These are phyloP conservation scores for Abrus pulchellus DNA, from an alignment of 306 rosid genomes.

Conservation along the genomic window DNA sequence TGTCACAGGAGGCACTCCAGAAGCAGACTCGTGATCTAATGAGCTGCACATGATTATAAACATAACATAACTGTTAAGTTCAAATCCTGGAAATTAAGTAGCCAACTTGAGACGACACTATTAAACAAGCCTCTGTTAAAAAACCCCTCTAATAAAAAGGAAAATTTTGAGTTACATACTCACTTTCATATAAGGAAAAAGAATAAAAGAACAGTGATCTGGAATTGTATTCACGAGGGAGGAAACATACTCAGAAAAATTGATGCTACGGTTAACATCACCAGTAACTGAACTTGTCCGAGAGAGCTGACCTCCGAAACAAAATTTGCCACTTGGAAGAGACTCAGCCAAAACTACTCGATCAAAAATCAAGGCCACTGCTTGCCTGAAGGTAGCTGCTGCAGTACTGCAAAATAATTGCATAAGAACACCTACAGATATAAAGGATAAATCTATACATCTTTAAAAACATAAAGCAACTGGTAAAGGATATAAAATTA, in stretches of 20 bases:
- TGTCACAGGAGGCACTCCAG: slow-evolving; percentile 66
- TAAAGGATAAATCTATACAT: slow-evolving; percentile 22
- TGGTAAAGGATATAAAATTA: slow-evolving; percentile 4
- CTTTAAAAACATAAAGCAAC: slow-evolving; percentile 33
- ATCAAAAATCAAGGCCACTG: slow-evolving; percentile 92
- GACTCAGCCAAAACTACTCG: slow-evolving; percentile 82
- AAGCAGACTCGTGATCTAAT: slow-evolving; percentile 65
- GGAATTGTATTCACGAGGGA: slow-evolving; percentile 18
- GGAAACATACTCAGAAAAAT: slow-evolving; percentile 72
- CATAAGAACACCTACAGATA: slow-evolving; percentile 49
- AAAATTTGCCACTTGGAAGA: slow-evolving; percentile 87
- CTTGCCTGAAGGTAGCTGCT: slow-evolving; percentile 99
- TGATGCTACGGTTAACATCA: slow-evolving; percentile 85
- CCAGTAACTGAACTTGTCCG: slow-evolving; percentile 80
- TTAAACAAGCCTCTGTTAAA: slow-evolving; percentile 32
- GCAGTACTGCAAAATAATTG: slow-evolving; percentile 82
- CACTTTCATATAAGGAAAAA: slow-evolving; percentile 19
- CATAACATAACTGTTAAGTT: slow-evolving; percentile 42
- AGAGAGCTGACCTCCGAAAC: slow-evolving; percentile 80
- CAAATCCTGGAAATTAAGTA: slow-evolving; percentile 19
- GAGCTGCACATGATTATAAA: slow-evolving; percentile 64
- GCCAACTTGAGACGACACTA: slow-evolving; percentile 41
- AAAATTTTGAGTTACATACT: slow-evolving; percentile 8
- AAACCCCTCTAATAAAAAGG: slow-evolving; percentile 16
- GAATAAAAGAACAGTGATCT: slow-evolving; percentile 40